Base-by-base conservation (phyloP, 2,329 filamentous ascomycete species). In the Alternaria alternata region DNA sequence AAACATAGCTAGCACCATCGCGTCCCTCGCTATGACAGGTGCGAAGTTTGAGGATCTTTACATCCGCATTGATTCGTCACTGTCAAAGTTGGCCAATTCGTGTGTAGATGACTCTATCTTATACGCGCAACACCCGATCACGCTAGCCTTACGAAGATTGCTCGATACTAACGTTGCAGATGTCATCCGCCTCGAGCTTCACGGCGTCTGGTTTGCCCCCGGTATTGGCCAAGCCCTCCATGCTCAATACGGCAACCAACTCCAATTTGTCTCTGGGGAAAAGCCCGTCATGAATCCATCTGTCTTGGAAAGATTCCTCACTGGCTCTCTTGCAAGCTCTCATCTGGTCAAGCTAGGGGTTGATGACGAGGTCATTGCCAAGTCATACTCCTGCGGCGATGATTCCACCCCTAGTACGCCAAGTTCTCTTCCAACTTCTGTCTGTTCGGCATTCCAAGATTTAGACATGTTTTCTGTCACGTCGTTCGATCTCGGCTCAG, bases 61-160 rank as follows among this genome's bases (percentile, higher is more conserved):
- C 9, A 51, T 69, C 38, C 9, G 24, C 32, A 60, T 70, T 24
- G 36, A 54, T 8, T 61, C 65, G 9, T 51, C 57, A 4, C 43
- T 69, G 3, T 67, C 66, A 4, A 51, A 41, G 20, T 49, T 65
- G 7, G 39, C 67, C 22, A 70, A 65, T 34, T 47, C 47, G 8
- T 60, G 59, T 34, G 59, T 67, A 7, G 67, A 71, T 22, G 69
- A 72, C 26, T 62, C 67, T 2, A 39, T 68, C 26, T 28, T 72
- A 32, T 53, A 57, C 12, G n/a, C 20, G 16, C 12, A 36, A 18
- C 65, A 70, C 46, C 63, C 66, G 5, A 64, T 72, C 43, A 64
- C 61, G 7, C 16, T 51, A 11, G 62, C 67, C 2, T 42, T 72
- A 6, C 48, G 28, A 5, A 46, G 32, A 6, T 22, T 71, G 7